Evolutionary conservation across 192 early-diverging fungal species (phyloP).

Genomic region (Linnemannia zychae): DNA sequence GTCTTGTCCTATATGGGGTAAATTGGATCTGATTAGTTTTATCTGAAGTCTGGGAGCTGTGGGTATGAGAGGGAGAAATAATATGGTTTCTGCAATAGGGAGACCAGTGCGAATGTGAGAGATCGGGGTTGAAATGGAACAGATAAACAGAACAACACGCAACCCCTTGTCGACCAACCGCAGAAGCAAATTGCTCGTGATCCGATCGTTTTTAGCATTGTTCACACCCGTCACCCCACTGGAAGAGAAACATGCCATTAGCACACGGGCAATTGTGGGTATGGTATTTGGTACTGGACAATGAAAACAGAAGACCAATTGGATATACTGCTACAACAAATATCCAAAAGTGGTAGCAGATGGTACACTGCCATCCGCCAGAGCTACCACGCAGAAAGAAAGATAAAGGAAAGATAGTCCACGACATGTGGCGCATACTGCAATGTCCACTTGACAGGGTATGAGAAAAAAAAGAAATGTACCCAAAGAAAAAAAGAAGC

Average conservation of each 20-base stretch:
- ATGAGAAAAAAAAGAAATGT: no score
- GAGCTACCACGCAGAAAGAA: no score
- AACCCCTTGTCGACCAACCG: slow-evolving; percentile 7
- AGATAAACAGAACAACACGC: neutral
- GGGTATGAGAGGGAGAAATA: neutral
- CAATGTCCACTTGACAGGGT: no score
- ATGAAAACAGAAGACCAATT: no score
- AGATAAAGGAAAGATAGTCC: no score
- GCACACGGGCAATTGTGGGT: neutral
- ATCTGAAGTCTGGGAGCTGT: neutral
- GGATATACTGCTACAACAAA: no score
- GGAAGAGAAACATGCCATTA: neutral
- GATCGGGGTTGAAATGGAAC: slow-evolving; percentile 8
- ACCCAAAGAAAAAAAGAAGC: no score
- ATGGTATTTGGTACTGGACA: neutral
- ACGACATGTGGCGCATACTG: no score
- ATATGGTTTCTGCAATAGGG: neutral
- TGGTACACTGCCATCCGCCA: no score
- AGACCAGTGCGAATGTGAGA: neutral
- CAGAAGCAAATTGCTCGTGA: slow-evolving; percentile 9
- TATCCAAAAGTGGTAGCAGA: no score
- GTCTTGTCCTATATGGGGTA: slow-evolving; percentile 71
- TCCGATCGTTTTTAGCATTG: neutral
- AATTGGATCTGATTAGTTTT: neutral
- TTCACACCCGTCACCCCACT: neutral